Base-by-base conservation (phyloP, 768 basidiomycete genomes). In the Russula compacta region DNA sequence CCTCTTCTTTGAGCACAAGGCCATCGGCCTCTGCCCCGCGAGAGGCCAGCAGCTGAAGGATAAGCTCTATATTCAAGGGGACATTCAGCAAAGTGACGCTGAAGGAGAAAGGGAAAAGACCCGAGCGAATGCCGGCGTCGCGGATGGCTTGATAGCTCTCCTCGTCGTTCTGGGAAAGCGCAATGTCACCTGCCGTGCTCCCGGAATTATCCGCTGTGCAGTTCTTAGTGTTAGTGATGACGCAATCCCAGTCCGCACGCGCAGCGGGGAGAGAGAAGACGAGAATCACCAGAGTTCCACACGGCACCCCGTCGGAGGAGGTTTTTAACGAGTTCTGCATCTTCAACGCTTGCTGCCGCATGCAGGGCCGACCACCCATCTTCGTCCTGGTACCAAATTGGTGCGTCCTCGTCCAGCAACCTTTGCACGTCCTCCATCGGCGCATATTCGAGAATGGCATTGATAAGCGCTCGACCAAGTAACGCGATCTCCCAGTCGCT, bases 81-180 rank as follows among this genome's bases (percentile, higher is more conserved):
- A 17, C 39, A 10, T 12, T 5, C 32, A 11, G 44, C 29, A 3
- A 10, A 19, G 17, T 29, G 21, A 12, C 14, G 33, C 48, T 29
- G 24, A 29, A 29, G 24, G 24, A 29, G 24, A 29, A 58, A 50
- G 21, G 35, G 38, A 39, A 17, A 49, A 49, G 73, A 91, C 95
- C 94, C 74, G 89, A 81, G 59, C 95, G 84, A 60, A 98, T 84
- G 8, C 95, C 97, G 58, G 95, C 90, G 73, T 95, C 87, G n/a
- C 92, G 82, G 51, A 99, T 88, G 54, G 83, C 69, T 21, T 76
- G 80, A 72, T 98, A 98, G 15, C 85, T 85, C 42, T 75, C 74
- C 58, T 76, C 73, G 67, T 94, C 81, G 67, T 95, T 95, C 72
- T 89, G 80, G 8, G 93, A 95, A 35, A 93, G 76, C 11, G 93